A percentile compares a stretch with the other conserved stretches of the same genome.
Conservation (phyloP, 768 basidiomycete species). For the Naganishia randhawae region DNA sequence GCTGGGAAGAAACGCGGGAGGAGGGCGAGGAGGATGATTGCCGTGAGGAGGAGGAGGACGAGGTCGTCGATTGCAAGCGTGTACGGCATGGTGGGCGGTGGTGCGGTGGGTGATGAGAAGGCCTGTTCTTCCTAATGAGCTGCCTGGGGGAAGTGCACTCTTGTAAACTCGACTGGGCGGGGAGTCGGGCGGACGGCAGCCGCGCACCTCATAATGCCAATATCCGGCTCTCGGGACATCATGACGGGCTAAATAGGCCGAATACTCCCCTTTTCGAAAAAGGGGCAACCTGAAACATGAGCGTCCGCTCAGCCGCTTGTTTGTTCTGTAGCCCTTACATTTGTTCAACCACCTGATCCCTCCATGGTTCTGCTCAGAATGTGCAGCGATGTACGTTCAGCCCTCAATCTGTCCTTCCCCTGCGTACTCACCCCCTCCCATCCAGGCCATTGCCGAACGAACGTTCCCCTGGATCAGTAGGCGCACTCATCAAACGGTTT, state of each 20-base stretch:
- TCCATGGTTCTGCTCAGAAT: too few relatives aligned
- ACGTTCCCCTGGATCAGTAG: not conserved
- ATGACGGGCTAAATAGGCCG: too few relatives aligned
- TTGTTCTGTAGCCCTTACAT: too few relatives aligned
- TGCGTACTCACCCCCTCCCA: too few relatives aligned
- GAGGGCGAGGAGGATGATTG: not conserved
- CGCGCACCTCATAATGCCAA: too few relatives aligned
- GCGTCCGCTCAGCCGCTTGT: not conserved
- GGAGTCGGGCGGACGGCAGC: too few relatives aligned
- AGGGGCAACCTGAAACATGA: constrained; percentile 1
- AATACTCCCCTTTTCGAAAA: not conserved
- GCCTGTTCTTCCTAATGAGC: not conserved
- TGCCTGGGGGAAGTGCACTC: not conserved
- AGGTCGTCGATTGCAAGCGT: not conserved
- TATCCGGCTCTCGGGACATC: too few relatives aligned
- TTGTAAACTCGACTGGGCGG: too few relatives aligned
- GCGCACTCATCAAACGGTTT: not conserved
- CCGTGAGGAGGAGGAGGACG: not conserved
- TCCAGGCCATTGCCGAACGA: not conserved
- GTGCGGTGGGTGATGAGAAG: not conserved
- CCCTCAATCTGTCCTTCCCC: too few relatives aligned
- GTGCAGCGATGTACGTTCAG: too few relatives aligned
- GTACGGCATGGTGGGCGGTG: not conserved
- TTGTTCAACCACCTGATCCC: too few relatives aligned
- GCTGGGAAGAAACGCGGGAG: not conserved